These are phyloP conservation scores for Priceomyces fermenticarens DNA, from an alignment of 805 yeast genomes.

Conservation along the genomic window DNA sequence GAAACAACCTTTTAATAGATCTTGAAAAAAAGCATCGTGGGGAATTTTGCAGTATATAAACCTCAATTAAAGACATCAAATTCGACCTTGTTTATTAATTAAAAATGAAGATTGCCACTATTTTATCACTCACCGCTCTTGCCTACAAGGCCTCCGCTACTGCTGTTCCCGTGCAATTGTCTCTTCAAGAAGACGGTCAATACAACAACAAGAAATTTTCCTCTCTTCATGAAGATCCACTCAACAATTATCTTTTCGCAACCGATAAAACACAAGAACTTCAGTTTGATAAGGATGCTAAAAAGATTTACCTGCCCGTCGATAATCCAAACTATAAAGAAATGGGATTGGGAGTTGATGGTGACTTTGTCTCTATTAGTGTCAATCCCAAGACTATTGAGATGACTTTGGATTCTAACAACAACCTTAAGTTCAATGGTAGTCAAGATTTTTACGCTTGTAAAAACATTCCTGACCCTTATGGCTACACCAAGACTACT, in stretches of 20 bases:
- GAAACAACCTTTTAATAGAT: too few species aligned
- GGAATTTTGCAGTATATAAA: too few species aligned
- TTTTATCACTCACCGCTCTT: neutral
- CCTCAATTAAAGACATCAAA: too few species aligned
- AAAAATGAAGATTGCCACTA: too few species aligned
- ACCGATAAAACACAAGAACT: too few species aligned
- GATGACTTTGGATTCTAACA: too few species aligned
- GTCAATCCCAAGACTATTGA: too few species aligned
- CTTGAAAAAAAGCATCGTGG: too few species aligned
- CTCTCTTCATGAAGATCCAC: conserved; percentile 44
- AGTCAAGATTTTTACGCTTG: conserved; percentile 21
- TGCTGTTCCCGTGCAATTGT: conserved; percentile 13
- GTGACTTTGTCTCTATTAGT: conserved; percentile 9
- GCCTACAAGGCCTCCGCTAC: neutral
- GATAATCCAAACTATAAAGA: neutral
- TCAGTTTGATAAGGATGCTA: conserved; percentile 5
- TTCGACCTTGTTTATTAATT: too few species aligned
- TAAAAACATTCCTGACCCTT: conserved; percentile 27
- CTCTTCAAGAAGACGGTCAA: too few species aligned
- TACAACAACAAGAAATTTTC: too few species aligned
- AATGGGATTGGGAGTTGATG: conserved; percentile 1
- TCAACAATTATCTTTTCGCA: conserved; percentile 37
- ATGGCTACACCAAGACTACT: conserved; percentile 16
- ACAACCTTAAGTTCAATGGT: too few species aligned
- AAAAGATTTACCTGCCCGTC: neutral